Base-by-base conservation (phyloP, 345 rosid species). In the Moricandia moricandioides region DNA sequence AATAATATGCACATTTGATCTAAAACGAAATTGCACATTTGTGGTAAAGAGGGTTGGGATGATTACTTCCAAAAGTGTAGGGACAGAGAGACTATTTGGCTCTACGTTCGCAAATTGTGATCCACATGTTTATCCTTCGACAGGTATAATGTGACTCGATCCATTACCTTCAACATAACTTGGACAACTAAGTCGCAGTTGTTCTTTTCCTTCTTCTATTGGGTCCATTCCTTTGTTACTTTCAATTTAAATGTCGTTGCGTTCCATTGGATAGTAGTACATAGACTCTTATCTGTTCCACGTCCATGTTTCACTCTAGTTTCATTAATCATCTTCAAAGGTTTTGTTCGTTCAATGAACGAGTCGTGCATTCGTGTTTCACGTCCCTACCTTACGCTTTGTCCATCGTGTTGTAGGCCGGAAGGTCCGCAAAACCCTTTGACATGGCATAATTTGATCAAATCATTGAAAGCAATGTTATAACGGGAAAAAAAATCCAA, bases 141-240 rank as follows among this genome's bases (percentile, higher is more conserved):
- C 73, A 78, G 56, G 64, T 72, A 78, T 78, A 72, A 67, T 60
- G 73, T 67, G 77, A 59, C 76, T 66, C 72, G 72, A 77, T 71
- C 68, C 72, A 59, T 78, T 72, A 56, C 73, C 78, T 78, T 72
- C 78, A 72, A 72, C 77, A 72, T 67, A 67, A 49, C 47, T 65
- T 55, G 49, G 81, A 66, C 73, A 72, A 39, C 69, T 66, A 72
- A 72, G 68, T 72, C 77, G 71, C 69, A 60, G 35, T 72, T 78
- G 81, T 78, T 78, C 24, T 67, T 51, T 72, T 72, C 62, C 56
- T 30, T 71, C 72, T 26, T 65, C 61, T 34, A 57, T 58, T 30
- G 81, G 77, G 77, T 78, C 77, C 65, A 78, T 65, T 72, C 24
- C 72, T 37, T 71, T 77, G 80, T 71, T 65, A 77, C 80, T 65